phyloP scores from a whole-genome alignment of 345 rosid species.

The Boechera stricta region DNA sequence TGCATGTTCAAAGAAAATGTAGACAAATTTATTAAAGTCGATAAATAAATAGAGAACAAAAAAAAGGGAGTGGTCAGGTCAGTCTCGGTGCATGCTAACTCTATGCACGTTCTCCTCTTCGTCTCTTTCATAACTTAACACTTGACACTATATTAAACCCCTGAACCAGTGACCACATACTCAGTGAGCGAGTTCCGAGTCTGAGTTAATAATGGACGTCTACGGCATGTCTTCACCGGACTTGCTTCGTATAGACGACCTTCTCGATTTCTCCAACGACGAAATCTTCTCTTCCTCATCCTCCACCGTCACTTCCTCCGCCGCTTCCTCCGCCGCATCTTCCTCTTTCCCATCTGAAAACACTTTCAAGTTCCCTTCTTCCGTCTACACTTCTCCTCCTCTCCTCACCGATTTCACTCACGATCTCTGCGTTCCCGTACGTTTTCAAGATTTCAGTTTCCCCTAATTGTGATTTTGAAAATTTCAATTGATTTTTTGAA shows the following conservation, averaged over 20 bases:
- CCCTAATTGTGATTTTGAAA: neutral
- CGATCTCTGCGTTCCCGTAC: slow-evolving; percentile 72
- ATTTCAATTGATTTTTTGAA: neutral
- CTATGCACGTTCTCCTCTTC: slow-evolving; percentile 41
- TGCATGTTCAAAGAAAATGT: slow-evolving; percentile 31
- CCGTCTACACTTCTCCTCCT: slow-evolving; percentile 44
- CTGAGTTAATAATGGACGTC: slow-evolving; percentile 53
- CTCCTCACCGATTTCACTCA: slow-evolving; percentile 57
- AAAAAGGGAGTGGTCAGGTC: slow-evolving; percentile 32
- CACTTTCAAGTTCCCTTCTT: slow-evolving; percentile 37
- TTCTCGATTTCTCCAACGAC: slow-evolving; percentile 70
- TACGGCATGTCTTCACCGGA: slow-evolving; percentile 54
- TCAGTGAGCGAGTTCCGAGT: slow-evolving; percentile 27
- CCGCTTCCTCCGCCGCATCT: slow-evolving; percentile 34
- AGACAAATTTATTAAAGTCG: slow-evolving; percentile 21
- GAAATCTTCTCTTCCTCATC: slow-evolving; percentile 51
- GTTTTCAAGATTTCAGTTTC: neutral
- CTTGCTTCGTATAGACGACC: slow-evolving; percentile 73
- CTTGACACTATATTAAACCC: slow-evolving; percentile 31
- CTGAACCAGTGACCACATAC: slow-evolving; percentile 26
- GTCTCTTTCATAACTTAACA: slow-evolving; percentile 34
- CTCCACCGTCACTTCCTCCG: slow-evolving; percentile 39
- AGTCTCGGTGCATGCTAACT: slow-evolving; percentile 45
- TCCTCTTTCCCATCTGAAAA: slow-evolving; percentile 39
- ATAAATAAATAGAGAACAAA: neutral